These are phyloP conservation scores for Aspergillus pseudotamarii DNA, from an alignment of 2,329 filamentous ascomycete species.

Conservation along the genomic window DNA sequence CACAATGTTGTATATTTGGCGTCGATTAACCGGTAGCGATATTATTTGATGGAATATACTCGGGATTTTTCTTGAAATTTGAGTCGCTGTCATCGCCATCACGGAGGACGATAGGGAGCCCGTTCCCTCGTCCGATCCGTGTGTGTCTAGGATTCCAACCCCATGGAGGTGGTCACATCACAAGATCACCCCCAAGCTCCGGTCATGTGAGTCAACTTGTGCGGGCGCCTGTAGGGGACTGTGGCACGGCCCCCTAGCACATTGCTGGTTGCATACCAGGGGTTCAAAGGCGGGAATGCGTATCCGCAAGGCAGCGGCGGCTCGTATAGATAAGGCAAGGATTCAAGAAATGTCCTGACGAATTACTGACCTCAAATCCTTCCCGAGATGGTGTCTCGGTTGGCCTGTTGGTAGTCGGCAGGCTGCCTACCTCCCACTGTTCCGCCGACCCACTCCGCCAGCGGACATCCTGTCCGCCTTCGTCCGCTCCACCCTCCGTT, in stretches of 20 bases:
- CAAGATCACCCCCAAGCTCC: constrained; percentile 1
- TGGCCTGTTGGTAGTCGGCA: background rate
- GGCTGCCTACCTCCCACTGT: background rate
- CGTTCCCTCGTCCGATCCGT: background rate
- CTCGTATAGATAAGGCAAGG: background rate
- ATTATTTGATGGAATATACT: constrained; percentile 15
- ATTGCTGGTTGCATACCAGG: background rate
- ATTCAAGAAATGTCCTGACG: background rate
- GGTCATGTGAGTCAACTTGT: constrained; percentile 12
- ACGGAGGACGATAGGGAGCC: background rate
- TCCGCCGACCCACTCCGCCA: constrained; percentile 19
- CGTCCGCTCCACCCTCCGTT: constrained; percentile 37
- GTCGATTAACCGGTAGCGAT: constrained; percentile 8
- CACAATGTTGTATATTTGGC: constrained; percentile 7
- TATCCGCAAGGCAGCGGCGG: background rate
- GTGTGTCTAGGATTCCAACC: background rate
- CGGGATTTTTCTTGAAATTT: background rate
- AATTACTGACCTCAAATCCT: background rate
- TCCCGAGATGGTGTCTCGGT: background rate
- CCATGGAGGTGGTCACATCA: constrained; percentile 8
- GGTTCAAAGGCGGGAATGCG: background rate
- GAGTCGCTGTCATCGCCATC: background rate
- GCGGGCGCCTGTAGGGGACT: background rate
- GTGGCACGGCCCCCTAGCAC: constrained; percentile 13
- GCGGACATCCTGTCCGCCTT: constrained; percentile 21